phyloP scores from a whole-genome alignment of 305 asterid species.

The Fraxinus albicans region DNA sequence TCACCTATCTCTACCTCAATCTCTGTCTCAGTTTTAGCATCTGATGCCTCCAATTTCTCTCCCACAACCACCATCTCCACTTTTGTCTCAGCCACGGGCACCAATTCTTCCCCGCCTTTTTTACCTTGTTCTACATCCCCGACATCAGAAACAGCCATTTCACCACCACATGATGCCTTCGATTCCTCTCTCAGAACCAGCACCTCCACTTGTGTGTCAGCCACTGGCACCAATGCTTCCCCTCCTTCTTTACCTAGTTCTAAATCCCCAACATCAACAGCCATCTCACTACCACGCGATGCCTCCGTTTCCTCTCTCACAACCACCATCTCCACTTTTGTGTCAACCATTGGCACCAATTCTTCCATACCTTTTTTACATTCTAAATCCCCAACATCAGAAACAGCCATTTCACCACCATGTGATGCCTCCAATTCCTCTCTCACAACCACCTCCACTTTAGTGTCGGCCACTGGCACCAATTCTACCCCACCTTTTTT shows the following conservation, averaged over 20 bases:
- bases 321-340: background rate
- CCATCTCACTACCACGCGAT: background rate
- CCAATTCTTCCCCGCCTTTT: slow-evolving; percentile 18
- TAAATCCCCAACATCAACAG: too few species aligned
- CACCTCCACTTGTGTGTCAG: background rate
- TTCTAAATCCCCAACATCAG: background rate
- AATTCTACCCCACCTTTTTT: background rate
- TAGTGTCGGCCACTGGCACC: background rate
- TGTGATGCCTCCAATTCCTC: background rate
- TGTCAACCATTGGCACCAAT: background rate
- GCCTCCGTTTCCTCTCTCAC: background rate
- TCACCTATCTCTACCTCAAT: slow-evolving; percentile 12
- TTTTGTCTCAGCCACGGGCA: slow-evolving; percentile 2
- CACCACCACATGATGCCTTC: background rate
- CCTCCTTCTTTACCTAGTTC: background rate
- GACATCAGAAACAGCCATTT: slow-evolving; percentile 19
- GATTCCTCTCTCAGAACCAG: background rate
- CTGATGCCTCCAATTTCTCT: slow-evolving; percentile 25
- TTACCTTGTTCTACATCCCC: slow-evolving; percentile 19
- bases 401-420: background rate
- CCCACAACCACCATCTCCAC: background rate
- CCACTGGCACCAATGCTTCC: background rate
- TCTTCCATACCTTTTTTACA: background rate
- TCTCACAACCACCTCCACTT: background rate
- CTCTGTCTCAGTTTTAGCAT: slow-evolving; percentile 20